Evolutionary conservation across 192 early-diverging fungal species (phyloP), one percentile per base, ranked within the genome.

Genomic region (Entomortierella chlamydospora): DNA sequence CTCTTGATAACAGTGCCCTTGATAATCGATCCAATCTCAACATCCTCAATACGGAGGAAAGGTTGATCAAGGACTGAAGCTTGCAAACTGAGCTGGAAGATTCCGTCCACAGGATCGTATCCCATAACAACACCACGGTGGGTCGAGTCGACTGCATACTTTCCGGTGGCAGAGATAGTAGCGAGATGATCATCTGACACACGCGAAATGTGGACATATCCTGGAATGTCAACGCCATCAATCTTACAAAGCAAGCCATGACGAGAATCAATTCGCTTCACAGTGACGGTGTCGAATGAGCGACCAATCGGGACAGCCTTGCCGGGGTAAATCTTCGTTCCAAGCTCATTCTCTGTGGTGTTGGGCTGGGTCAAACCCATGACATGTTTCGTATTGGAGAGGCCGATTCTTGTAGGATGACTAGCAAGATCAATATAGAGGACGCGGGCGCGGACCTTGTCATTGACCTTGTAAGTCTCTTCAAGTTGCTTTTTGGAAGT

Each of bases 51-150:
- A 13, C 89, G 84, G 20, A 98, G 71, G 78, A 90, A 93, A 42
- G 86, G 72, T 64, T 94, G 87, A 23, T 89, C 83, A 22, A 98
- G 66, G 6, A 94, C 82, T 28, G 87, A 89, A 20, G 85, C 74
- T 71, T 95, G 87, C 28, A 96, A 85, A 37, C 92, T 91, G 33
- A 96, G 72, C 31, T 88, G 87, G n/a, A 94, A 73, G 2, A 96
- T 43, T 26, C 89, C 89, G 68, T 94, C 94, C 11, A 92, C 88
- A 51, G 90, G 85, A 49, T 95, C 93, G 72, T 92, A 93, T 15
- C 90, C 90, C 33, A 96, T 70, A 7, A 98, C 91, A 61, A 96
- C 89, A 53, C 83, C 95, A 30, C 87, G 86, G 70, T 98, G 96
- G 17, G 61, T 74, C 18, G 88, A 90, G 47, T 90, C 97, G 2